Evolutionary conservation across 176 grass and related monocot genomes (phyloP).

Genomic region (Panicum miliaceum): DNA sequence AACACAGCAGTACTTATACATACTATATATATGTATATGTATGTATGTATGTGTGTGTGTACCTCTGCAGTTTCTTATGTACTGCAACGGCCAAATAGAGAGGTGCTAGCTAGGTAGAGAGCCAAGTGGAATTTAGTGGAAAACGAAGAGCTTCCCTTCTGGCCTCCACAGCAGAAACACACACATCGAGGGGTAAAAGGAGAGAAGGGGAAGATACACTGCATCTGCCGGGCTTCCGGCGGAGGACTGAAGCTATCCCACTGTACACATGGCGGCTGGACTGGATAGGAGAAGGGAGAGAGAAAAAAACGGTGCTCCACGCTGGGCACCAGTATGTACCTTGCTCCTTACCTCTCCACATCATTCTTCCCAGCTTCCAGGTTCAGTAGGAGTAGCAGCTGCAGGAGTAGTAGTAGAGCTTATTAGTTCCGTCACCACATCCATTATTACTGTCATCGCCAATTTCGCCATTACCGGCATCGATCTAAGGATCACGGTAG

Average conservation of each 20-base stretch:
- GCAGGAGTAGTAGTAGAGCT: background rate
- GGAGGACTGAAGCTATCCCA: background rate
- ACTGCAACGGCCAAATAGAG: slow-evolving; percentile 20
- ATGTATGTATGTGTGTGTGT: background rate
- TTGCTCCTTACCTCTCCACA: background rate
- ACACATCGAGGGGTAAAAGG: background rate
- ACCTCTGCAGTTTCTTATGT: slow-evolving; percentile 12
- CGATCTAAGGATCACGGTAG: slow-evolving; percentile 61
- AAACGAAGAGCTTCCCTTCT: slow-evolving; percentile 1
- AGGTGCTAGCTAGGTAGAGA: background rate
- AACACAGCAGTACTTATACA: background rate
- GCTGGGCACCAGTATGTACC: background rate
- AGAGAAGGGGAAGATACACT: background rate
- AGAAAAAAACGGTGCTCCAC: background rate
- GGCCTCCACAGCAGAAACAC: slow-evolving; percentile 24
- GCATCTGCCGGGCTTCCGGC: slow-evolving; percentile 24
- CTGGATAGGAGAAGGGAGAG: background rate
- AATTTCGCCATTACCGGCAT: background rate
- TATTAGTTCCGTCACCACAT: background rate
- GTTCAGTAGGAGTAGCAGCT: background rate
- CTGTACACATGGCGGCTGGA: slow-evolving; percentile 15
- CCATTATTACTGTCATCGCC: background rate
- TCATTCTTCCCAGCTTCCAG: slow-evolving; percentile 32
- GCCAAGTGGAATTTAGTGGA: slow-evolving; percentile 15
- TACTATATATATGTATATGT: background rate